A percentile compares a stretch with the other conserved stretches of the same genome.
Evolutionary conservation across 345 rosid species (phyloP).

Genomic region (Gynandropsis gynandra): DNA sequence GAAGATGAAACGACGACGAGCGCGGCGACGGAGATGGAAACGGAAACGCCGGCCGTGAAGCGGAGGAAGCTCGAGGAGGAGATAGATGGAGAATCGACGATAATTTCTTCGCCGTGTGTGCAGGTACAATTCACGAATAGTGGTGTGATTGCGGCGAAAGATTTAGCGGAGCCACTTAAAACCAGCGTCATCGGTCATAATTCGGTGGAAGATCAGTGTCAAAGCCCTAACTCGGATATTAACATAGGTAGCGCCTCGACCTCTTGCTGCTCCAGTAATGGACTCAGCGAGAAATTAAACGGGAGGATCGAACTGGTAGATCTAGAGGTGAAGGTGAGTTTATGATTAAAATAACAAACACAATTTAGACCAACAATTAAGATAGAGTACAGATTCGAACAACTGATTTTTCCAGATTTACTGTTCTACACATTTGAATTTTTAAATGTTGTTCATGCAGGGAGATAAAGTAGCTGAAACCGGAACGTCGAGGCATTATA

Average conservation of each 20-base stretch:
- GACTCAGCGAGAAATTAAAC: conserved; percentile 20
- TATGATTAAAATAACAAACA: background rate
- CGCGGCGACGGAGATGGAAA: background rate
- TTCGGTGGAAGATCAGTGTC: conserved; percentile 18
- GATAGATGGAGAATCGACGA: conserved; percentile 21
- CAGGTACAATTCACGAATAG: conserved; percentile 20
- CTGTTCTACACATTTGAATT: background rate
- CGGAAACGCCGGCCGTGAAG: conserved; percentile 12
- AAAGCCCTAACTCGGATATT: background rate
- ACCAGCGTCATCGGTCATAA: conserved; percentile 22
- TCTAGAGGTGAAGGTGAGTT: background rate
- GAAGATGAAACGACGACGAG: conserved; percentile 6
- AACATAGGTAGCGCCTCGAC: conserved; percentile 9
- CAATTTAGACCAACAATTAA: background rate
- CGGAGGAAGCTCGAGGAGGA: conserved; percentile 22
- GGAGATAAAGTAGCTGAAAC: conserved; percentile 11
- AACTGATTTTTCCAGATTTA: background rate
- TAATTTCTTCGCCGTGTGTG: conserved; percentile 17
- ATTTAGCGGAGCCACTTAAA: conserved; percentile 23
- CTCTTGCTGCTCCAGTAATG: conserved; percentile 18
- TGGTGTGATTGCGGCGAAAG: conserved; percentile 8
- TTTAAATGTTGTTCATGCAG: background rate
- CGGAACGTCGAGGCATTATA: conserved; percentile 21
- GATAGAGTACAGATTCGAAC: background rate
- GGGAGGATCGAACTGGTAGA: conserved; percentile 21